Percentiles rank a stretch among this genome's conserved stretches.
Conservation (phyloP, 1,284 basidiomycete species). For the Earliella scabrosa region DNA sequence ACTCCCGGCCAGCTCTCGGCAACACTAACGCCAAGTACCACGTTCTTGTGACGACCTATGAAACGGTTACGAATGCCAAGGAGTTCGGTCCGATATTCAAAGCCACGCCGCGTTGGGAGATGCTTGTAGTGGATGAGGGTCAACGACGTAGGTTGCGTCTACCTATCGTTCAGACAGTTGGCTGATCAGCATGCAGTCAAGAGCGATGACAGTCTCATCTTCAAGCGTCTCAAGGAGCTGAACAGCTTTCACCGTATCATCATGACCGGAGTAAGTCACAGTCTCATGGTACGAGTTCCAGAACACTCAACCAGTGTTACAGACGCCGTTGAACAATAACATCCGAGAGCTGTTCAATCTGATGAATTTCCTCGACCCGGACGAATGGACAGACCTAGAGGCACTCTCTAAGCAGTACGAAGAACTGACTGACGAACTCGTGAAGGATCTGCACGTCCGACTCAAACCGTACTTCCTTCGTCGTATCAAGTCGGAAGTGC, state of each 20-base stretch:
- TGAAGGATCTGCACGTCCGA: constrained; percentile 77
- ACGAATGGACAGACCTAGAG: constrained; percentile 76
- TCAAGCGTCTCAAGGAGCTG: constrained; percentile 82
- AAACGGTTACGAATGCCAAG: constrained; percentile 66
- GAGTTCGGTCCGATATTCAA: constrained; percentile 82
- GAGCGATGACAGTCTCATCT: constrained; percentile 79
- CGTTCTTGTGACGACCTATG: constrained; percentile 91
- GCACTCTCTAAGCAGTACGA: constrained; percentile 73
- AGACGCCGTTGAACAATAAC: constrained; percentile 98
- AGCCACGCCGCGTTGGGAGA: constrained; percentile 87
- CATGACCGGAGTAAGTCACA: constrained; percentile 79
- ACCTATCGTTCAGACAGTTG: background rate
- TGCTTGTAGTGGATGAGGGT: constrained; percentile 91
- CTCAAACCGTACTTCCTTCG: constrained; percentile 93
- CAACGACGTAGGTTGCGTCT: constrained; percentile 71
- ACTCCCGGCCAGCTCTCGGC: constrained; percentile 43
- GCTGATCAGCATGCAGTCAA: constrained; percentile 61
- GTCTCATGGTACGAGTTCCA: background rate
- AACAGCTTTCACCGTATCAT: constrained; percentile 84
- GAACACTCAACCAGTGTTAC: constrained; percentile 3
- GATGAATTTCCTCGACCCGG: constrained; percentile 89
- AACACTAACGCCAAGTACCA: constrained; percentile 73
- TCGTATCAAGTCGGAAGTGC: constrained; percentile 90
- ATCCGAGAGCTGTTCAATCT: constrained; percentile 94
- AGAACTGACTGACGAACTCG: constrained; percentile 76